Conservation (phyloP, 805 yeast species). For the Pachysolen tannophilus region DNA sequence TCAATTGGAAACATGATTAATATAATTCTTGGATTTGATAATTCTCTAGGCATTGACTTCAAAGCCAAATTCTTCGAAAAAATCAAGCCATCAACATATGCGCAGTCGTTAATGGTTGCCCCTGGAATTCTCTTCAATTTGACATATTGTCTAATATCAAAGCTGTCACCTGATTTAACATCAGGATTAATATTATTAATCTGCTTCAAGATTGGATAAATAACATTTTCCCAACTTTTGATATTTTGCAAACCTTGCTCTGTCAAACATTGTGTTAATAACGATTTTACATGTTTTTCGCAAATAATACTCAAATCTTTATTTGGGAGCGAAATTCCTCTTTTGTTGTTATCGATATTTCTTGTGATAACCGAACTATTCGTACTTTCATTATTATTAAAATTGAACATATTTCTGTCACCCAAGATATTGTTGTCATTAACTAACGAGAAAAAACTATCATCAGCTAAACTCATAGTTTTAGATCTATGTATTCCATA, state of each 20-base stretch:
- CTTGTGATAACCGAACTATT: not conserved
- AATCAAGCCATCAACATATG: conserved; percentile 66
- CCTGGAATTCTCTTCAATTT: conserved; percentile 84
- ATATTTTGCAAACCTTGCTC: conserved; percentile 49
- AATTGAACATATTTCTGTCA: conserved; percentile 3
- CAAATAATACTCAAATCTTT: conserved; percentile 12
- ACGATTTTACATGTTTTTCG: conserved; percentile 37
- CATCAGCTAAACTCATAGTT: conserved; percentile 1
- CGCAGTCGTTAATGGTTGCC: conserved; percentile 53
- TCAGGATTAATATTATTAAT: conserved; percentile 56
- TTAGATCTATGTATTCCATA: conserved; percentile 6
- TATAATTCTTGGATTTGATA: conserved; percentile 67
- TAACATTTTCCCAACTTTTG: conserved; percentile 50
- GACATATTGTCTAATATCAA: conserved; percentile 83
- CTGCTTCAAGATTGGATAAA: conserved; percentile 43
- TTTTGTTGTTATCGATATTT: not conserved
- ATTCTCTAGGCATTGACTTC: conserved; percentile 61
- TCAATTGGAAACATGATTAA: conserved; percentile 86
- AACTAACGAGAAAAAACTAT: conserved; percentile 1
- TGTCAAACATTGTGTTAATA: conserved; percentile 50
- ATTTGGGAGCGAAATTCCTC: conserved; percentile 8
- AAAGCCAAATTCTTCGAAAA: conserved; percentile 80
- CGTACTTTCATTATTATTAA: not conserved
- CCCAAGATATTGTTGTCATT: conserved; percentile 1
- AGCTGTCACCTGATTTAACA: conserved; percentile 55